Evolutionary conservation across 2,329 filamentous ascomycete species (phyloP), one percentile per base, ranked within the genome.

Genomic region (Fusarium clavum): DNA sequence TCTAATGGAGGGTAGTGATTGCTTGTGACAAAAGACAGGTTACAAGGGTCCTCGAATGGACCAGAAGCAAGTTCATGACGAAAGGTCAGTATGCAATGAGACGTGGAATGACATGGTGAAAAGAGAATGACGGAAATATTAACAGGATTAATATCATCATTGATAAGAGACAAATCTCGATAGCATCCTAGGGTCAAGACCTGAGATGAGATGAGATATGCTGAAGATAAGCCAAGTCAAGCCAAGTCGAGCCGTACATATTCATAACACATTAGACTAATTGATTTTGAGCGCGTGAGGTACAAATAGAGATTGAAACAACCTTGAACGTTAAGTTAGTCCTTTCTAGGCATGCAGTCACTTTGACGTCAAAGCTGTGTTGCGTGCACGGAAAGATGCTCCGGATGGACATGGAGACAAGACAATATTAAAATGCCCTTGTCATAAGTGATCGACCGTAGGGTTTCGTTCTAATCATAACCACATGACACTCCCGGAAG

Each of bases 301-400:
- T 52, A 13, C 38, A 48, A 52, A 52, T 60, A 65, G 29, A 29
- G 8, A 24, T 61, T 55, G 41, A 60, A 56, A 61, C 46, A 61
- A 59, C 66, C 22, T 61, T 20, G 47, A 49, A 20, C 16, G 22
- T 55, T 56, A 27, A 27, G 25, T 27, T 27, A 27, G 25, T 27
- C 25, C 9, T 43, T 43, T 54, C 24, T 30, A 5, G 20, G 16
- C 20, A 68, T 72, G 62, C 44, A 65, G 59, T 72, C 71, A 73
- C 65, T 59, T 69, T 73, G 69, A 73, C 71, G 71, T 73, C 71
- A 73, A 69, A 25, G 20, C 18, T 24, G 27, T 29, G 27, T 27
- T 9, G 13, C 27, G 13, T 30, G n/a, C 41, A 18, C 32, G 38
- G 54, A 30, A 29, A 30, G 16, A 64, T 48, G 34, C 49, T 64